These are phyloP conservation scores for Lachnellula arida DNA, from an alignment of 2,329 filamentous ascomycete genomes.

Conservation along the genomic window DNA sequence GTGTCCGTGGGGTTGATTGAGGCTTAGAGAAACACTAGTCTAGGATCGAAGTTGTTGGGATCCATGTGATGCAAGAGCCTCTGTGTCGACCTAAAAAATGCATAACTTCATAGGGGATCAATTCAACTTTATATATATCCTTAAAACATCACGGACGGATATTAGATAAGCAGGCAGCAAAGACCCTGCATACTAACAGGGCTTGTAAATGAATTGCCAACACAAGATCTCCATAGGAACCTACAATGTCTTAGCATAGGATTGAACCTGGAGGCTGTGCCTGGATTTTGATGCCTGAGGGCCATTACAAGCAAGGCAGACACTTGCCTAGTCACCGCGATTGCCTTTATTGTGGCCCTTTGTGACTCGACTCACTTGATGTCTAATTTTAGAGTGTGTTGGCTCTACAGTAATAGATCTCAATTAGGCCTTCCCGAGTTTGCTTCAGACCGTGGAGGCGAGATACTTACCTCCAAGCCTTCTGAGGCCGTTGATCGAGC, in stretches of 20 bases:
- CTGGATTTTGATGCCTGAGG: neutral
- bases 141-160: neutral
- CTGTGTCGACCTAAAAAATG: neutral
- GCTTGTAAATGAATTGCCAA: constrained; percentile 5
- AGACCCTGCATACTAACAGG: constrained; percentile 2
- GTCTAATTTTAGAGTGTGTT: neutral
- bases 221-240: constrained; percentile 1
- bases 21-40: neutral
- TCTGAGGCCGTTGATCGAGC: too few species aligned
- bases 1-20: neutral
- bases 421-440: neutral
- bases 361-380: neutral
- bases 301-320: constrained; percentile 3
- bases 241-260: neutral
- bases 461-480: too few species aligned
- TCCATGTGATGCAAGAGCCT: neutral
- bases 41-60: neutral
- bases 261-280: constrained; percentile 1
- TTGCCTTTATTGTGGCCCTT: neutral
- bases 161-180: constrained; percentile 8
- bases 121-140: constrained; percentile 10
- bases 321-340: neutral
- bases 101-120: neutral
- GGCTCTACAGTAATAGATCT: neutral
- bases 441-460: neutral